phyloP scores from a whole-genome alignment of 2,329 filamentous ascomycete genomes.

The Pyricularia pennisetigena region DNA sequence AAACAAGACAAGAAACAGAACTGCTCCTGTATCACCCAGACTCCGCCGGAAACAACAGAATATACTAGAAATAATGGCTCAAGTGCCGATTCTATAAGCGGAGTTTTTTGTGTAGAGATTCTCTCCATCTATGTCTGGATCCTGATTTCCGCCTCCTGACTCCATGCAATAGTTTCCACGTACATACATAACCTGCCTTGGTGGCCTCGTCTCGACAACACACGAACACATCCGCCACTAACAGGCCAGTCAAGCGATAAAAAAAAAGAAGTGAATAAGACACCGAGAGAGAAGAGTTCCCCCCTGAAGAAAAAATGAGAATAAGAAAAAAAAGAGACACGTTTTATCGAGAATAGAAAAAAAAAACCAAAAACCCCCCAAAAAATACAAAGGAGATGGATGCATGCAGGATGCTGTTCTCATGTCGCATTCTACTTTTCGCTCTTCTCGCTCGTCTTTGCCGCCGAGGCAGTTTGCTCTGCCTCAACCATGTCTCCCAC shows the following conservation, averaged over 20 bases:
- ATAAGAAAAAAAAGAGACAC: constrained; percentile 4
- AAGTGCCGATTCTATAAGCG: background rate
- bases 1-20: background rate
- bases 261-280: background rate
- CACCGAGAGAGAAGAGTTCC: background rate
- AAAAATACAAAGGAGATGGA: constrained; percentile 6
- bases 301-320: background rate
- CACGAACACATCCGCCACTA: too few relatives aligned
- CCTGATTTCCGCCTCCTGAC: background rate
- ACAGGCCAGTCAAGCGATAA: background rate
- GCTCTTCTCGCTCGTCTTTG: constrained; percentile 28
- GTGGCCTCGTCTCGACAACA: background rate
- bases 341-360: background rate
- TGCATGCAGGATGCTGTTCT: constrained; percentile 1
- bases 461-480: constrained; percentile 35
- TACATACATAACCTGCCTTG: background rate
- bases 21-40: background rate
- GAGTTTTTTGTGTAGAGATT: background rate
- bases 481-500: constrained; percentile 45
- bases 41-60: background rate
- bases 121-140: background rate
- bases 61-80: background rate
- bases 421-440: constrained; percentile 4
- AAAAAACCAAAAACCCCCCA: background rate
- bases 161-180: background rate